Base-by-base conservation (phyloP, 495 filamentous ascomycete species). In the Neurospora sublineolata region DNA sequence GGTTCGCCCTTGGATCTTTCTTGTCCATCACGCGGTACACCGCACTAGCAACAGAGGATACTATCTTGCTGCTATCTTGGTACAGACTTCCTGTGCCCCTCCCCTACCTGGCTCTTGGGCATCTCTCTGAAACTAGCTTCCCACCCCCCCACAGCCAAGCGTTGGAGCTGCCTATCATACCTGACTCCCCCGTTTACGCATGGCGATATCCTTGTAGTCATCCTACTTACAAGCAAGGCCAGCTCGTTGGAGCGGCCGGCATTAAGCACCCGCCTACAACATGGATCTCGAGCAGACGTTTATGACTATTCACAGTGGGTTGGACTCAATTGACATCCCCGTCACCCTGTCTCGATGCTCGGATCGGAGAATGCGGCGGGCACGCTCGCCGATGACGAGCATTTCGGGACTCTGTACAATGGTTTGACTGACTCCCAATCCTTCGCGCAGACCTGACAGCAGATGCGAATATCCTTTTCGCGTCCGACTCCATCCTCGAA, bases 231-330 rank as follows among this genome's bases (percentile, higher is more conserved):
- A 77, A 76, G 76, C 75, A 73, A 71, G 75, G 76, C 73, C 75
- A 72, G 80, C 77, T 79, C 80, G 74, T 77, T 73, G 73, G 75
- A 77, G 78, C 78, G 75, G 80, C 78, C 76, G 76, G 73, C 77
- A 73, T 74, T 70, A 40, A 74, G 75, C 77, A 75, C 76, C 73
- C 80, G 82, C 75, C 14, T 18, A 64, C 52, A 64, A 33, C 77
- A 95, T 95, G 93, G 93, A 80, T 52, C 77, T 75, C 10, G 79
- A 95, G 82, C 92, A 91, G 74, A 97, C 93, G 58, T 96, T 96
- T 83, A 96, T 97, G 83, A 93, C 93, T 73, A 96, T 96, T 75
- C 93, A 96, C 81, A 93, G 93, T 89, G 81, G 83, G 90, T 87
- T 75, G 73, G 75, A 44, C 68, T 69, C 38, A 69, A 52, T 67